Base-by-base conservation (phyloP, 192 early-diverging fungal genomes). In the Entomortierella chlamydospora region DNA sequence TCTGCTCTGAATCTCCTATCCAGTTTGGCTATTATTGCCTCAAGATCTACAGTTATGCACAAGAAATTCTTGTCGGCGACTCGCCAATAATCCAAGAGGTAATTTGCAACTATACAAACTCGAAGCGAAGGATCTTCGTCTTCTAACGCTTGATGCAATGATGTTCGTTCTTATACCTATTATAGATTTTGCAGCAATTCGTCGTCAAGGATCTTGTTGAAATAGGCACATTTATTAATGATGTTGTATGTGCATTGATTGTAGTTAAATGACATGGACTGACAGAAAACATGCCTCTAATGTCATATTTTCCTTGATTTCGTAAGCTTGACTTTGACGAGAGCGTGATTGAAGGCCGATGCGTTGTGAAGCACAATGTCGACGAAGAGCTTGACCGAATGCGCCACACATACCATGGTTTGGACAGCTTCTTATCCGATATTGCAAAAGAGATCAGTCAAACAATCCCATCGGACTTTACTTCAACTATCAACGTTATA, bases 241-340 rank as follows among this genome's bases (percentile, higher is more conserved):
- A 84, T 41, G 81, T 87, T 53, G 90, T 91, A 59, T 51, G 84
- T 31, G 17, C 2, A 49, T 13, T 47, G 15, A n/a, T n/a, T 47
- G 2, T 17, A 12, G 20, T 20, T 47, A 47, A 1, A 9, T 8
- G n/a, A 5, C 43, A 29, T 20, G 10, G 34, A 37, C 4, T 10
- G 4, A 10, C 34, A 10, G n/a, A n/a, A 37, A 37, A 10, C 34
- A 37, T 37, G 10, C 34, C 34, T 37, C 34, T 37, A 10, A 37
- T 37, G 4, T 37, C 34, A 37, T 37, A 37, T 37, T 37, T 33
- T 8, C 50, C 17, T 20, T 57, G 13, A 20, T 20, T 30, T 34
- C 41, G 4, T 9, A 30, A 93, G 93, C 81, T 94, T 28, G 91
- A 94, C 61, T 95, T 93, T 80, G 88, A 92, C n/a, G 82, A 80